Evolutionary conservation across 768 basidiomycete species (phyloP).

Genomic region (Leucosporidium scottii): DNA sequence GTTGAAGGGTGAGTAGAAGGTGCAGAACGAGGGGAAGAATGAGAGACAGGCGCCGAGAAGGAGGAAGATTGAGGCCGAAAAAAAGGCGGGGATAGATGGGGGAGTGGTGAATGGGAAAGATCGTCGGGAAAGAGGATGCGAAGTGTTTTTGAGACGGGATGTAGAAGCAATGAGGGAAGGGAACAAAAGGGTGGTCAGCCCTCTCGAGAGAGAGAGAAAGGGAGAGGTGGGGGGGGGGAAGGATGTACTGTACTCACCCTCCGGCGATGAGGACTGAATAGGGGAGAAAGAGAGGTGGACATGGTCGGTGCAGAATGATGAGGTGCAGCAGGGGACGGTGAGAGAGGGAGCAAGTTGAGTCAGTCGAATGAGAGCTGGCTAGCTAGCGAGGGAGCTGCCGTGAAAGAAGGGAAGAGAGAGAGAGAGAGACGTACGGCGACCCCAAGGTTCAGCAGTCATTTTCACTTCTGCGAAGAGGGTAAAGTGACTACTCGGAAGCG

Average conservation of each 20-base stretch:
- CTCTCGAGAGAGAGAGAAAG: neutral
- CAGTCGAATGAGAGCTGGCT: neutral
- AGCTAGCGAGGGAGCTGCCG: neutral
- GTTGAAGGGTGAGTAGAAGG: neutral
- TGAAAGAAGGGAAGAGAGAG: neutral
- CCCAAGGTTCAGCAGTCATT: constrained; percentile 17
- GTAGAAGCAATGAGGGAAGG: too few species aligned
- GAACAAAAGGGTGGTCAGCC: neutral
- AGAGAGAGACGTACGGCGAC: constrained; percentile 21
- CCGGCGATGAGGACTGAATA: constrained; percentile 23
- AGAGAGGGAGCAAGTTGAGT: neutral
- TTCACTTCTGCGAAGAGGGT: too few species aligned
- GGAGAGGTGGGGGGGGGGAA: neutral
- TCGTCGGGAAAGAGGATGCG: neutral
- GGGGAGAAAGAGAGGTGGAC: neutral
- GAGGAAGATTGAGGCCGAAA: neutral
- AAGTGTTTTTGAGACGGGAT: neutral
- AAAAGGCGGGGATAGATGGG: neutral
- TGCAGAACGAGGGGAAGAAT: neutral
- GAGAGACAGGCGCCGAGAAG: neutral
- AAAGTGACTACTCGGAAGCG: too few species aligned
- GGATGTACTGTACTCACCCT: constrained; percentile 16
- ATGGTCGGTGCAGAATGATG: neutral
- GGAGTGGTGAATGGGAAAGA: neutral
- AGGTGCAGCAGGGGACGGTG: neutral